These are phyloP conservation scores for Pichia ethanolica DNA, from an alignment of 805 yeast genomes.

Conservation along the genomic window DNA sequence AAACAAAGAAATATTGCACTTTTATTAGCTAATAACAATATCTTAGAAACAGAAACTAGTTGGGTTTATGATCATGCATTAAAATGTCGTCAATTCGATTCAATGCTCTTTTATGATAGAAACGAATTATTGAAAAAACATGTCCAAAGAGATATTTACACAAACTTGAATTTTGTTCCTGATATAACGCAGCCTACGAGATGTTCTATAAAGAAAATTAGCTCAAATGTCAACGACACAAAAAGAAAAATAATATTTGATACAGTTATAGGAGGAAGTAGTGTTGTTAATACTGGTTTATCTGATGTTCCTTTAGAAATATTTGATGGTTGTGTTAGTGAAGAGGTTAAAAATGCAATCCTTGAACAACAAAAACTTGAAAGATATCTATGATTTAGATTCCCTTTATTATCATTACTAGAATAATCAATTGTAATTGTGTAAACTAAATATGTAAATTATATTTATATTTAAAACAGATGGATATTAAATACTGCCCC, in stretches of 20 bases:
- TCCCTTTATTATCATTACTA: too few species aligned
- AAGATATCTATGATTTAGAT: conserved; percentile 9
- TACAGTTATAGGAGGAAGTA: conserved; percentile 34
- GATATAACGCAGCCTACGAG: conserved; percentile 59
- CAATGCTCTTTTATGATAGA: conserved; percentile 51
- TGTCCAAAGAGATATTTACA: conserved; percentile 73
- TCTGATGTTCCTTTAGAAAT: conserved; percentile 48
- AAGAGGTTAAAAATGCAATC: conserved; percentile 53
- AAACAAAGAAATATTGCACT: conserved; percentile 7
- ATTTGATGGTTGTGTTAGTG: conserved; percentile 51
- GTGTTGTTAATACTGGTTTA: conserved; percentile 55
- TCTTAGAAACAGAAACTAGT: conserved; percentile 16
- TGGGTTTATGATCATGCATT: conserved; percentile 83
- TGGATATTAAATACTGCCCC: neutral
- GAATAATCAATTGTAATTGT: neutral
- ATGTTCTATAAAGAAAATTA: conserved; percentile 15
- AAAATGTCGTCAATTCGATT: conserved; percentile 69
- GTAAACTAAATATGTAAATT: neutral
- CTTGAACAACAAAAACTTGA: conserved; percentile 52
- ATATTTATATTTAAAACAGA: neutral
- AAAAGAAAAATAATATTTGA: conserved; percentile 35
- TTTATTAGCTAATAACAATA: conserved; percentile 5
- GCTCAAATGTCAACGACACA: conserved; percentile 26
- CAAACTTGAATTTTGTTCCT: conserved; percentile 77
- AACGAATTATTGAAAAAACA: conserved; percentile 39